These are phyloP conservation scores for Coleophoma cylindrospora DNA, from an alignment of 2,329 filamentous ascomycete species.

Conservation along the genomic window DNA sequence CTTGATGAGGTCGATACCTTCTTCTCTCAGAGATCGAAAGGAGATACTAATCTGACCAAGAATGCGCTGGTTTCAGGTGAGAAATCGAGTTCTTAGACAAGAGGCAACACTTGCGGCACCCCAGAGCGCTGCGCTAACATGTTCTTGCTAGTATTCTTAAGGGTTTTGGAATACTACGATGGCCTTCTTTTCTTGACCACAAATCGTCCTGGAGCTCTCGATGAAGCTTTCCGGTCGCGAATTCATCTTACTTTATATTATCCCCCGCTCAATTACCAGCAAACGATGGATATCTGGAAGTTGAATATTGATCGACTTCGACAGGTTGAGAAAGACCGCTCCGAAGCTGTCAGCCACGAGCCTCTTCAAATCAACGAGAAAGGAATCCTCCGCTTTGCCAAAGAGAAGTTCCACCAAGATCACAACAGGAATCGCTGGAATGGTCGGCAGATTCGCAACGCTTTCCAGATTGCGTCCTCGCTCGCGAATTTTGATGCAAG, in stretches of 20 bases:
- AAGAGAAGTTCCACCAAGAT: background rate
- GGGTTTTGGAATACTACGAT: conserved; percentile 28
- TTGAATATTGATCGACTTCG: background rate
- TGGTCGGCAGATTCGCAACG: conserved; percentile 5
- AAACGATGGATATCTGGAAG: conserved; percentile 11
- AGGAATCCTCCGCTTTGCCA: conserved; percentile 1
- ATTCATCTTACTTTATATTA: conserved; percentile 18
- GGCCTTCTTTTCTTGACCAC: conserved; percentile 30
- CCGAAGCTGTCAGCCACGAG: background rate
- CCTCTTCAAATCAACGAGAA: background rate
- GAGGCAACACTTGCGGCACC: background rate
- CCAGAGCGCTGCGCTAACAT: conserved; percentile 31
- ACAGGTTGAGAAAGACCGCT: background rate
- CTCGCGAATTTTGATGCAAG: background rate
- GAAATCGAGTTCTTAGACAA: background rate
- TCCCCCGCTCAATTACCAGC: background rate
- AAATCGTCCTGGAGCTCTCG: conserved; percentile 21
- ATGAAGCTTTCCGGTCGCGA: conserved; percentile 21
- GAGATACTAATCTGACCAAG: conserved; percentile 30
- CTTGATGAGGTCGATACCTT: conserved; percentile 40
- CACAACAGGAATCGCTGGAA: conserved; percentile 1
- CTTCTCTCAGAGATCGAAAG: background rate
- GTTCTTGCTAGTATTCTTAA: conserved; percentile 29
- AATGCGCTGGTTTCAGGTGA: conserved; percentile 22
- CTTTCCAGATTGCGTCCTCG: conserved; percentile 5